These are phyloP conservation scores for Ophiostoma triangulosporum DNA, from an alignment of 2,329 filamentous ascomycete genomes.

Conservation along the genomic window DNA sequence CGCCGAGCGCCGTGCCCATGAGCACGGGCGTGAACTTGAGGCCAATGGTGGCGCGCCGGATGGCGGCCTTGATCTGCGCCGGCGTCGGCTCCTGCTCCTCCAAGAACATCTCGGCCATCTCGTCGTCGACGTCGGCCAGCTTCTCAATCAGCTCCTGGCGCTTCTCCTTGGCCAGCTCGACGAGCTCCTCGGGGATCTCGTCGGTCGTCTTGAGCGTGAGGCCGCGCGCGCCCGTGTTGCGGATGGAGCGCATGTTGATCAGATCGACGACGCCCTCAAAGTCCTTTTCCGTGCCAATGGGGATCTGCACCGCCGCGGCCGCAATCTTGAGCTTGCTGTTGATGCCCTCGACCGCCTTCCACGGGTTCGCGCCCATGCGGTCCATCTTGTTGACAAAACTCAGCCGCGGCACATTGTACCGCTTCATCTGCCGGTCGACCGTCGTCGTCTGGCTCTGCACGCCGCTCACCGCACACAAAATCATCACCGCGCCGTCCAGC, in stretches of 20 bases:
- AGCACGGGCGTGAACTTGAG: constrained; percentile 89
- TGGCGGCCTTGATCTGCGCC: constrained; percentile 80
- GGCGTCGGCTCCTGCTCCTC: constrained; percentile 71
- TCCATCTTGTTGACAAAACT: constrained; percentile 99
- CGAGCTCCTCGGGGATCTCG: constrained; percentile 69
- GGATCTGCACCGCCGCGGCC: constrained; percentile 86
- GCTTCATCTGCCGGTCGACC: constrained; percentile 95
- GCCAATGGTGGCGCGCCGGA: constrained; percentile 76
- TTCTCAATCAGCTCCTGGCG: constrained; percentile 81
- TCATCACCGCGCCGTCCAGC: constrained; percentile 94
- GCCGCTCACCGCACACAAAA: constrained; percentile 91
- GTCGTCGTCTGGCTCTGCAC: constrained; percentile 98
- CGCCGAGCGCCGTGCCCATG: constrained; percentile 89
- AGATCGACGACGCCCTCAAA: constrained; percentile 90
- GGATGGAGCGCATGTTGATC: constrained; percentile 82
- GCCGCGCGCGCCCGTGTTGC: constrained; percentile 76
- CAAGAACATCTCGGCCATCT: constrained; percentile 89
- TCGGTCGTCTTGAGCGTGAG: constrained; percentile 63
- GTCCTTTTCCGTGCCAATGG: constrained; percentile 82
- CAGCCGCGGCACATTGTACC: constrained; percentile 90
- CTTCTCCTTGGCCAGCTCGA: constrained; percentile 67
- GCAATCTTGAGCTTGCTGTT: constrained; percentile 89
- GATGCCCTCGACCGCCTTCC: constrained; percentile 95
- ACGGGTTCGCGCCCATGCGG: constrained; percentile 94
- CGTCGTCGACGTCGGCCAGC: constrained; percentile 91